Evolutionary conservation across 345 rosid species (phyloP).

Genomic region (Euphorbia peplus): DNA sequence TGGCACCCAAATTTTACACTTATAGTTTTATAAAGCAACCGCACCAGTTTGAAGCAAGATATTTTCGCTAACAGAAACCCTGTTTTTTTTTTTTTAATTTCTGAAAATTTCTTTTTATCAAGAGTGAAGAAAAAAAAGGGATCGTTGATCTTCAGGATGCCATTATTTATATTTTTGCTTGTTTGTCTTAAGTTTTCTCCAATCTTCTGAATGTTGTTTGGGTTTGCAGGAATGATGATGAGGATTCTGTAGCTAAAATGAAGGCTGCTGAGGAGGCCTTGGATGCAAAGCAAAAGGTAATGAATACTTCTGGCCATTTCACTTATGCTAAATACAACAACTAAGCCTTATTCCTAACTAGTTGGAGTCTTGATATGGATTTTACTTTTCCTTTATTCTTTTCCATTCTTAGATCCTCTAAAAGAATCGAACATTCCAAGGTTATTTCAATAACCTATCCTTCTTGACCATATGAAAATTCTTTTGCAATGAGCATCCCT

Average conservation of each 20-base stretch:
- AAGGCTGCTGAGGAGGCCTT: constrained; percentile 85
- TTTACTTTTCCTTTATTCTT: no score
- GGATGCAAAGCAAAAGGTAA: constrained; percentile 76
- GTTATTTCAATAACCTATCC: no score
- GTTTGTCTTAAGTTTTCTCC: neutral
- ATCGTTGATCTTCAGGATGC: neutral
- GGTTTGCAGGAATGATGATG: constrained; percentile 52
- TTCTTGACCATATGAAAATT: no score
- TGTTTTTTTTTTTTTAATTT: neutral
- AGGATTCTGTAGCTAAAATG: constrained; percentile 76
- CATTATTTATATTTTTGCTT: neutral
- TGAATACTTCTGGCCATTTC: neutral
- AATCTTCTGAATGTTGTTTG: constrained; percentile 13
- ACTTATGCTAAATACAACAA: neutral
- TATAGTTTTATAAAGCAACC: neutral
- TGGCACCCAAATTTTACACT: neutral
- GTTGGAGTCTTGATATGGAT: no score
- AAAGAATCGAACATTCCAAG: no score
- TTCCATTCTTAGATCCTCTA: no score
- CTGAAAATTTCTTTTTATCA: neutral
- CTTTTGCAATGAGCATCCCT: no score
- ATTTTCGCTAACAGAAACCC: neutral
- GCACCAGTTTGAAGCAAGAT: constrained; percentile 2
- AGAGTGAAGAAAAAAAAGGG: neutral
- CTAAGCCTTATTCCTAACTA: no score